These are phyloP conservation scores for Quercus gilva DNA, from an alignment of 306 rosid species.

Conservation along the genomic window DNA sequence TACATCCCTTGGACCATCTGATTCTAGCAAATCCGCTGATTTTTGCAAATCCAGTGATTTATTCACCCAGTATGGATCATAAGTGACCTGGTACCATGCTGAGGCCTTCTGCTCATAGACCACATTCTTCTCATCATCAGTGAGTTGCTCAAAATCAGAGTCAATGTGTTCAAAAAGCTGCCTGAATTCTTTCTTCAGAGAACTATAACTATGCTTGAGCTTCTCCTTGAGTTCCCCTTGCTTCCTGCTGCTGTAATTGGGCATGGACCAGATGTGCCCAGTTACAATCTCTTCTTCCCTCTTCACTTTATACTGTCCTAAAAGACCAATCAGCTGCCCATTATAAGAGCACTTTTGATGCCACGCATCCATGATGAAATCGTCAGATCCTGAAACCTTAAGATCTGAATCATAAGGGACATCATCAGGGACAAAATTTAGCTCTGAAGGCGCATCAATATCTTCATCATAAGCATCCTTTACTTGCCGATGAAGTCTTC, in stretches of 20 bases:
- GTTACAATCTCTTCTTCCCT: conserved; percentile 88
- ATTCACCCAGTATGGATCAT: conserved; percentile 74
- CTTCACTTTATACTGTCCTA: conserved; percentile 70
- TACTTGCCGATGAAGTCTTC: conserved; percentile 66
- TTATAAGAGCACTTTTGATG: conserved; percentile 68
- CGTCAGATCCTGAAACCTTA: conserved; percentile 47
- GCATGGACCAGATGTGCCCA: conserved; percentile 96
- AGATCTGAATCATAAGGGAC: conserved; percentile 67
- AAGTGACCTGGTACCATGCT: conserved; percentile 86
- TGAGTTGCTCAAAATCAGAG: conserved; percentile 39
- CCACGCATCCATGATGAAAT: conserved; percentile 72
- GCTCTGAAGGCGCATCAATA: conserved; percentile 30
- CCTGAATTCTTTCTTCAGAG: conserved; percentile 78
- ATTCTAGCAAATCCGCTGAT: conserved; percentile 34
- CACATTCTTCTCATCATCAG: conserved; percentile 55
- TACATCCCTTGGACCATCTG: conserved; percentile 26
- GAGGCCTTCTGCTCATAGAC: conserved; percentile 79
- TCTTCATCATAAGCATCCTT: conserved; percentile 57
- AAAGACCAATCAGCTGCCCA: conserved; percentile 60
- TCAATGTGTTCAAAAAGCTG: conserved; percentile 54
- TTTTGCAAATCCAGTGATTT: conserved; percentile 39
- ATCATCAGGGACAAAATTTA: conserved; percentile 19
- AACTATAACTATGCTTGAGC: conserved; percentile 74
- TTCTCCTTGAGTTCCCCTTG: conserved; percentile 95
- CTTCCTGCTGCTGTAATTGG: conserved; percentile 70